phyloP scores from a whole-genome alignment of 2,329 filamentous ascomycete genomes.

The Neobulgaria alba region DNA sequence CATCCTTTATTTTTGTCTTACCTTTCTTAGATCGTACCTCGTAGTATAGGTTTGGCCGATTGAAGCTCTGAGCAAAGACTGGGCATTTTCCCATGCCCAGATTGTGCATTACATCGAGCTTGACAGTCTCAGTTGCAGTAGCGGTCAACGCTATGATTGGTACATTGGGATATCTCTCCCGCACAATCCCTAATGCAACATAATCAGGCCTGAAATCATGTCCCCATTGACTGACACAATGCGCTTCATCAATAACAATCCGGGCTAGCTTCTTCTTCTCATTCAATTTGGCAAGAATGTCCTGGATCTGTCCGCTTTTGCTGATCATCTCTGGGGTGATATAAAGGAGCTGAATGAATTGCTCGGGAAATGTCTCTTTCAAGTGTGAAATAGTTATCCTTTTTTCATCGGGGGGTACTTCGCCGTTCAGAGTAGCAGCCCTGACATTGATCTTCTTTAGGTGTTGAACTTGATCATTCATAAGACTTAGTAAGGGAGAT shows the following conservation, averaged over 20 bases:
- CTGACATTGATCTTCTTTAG: slow-evolving; percentile 66
- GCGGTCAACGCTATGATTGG: slow-evolving; percentile 93
- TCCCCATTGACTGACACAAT: slow-evolving; percentile 98
- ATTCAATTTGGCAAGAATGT: slow-evolving; percentile 60
- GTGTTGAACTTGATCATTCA: slow-evolving; percentile 94
- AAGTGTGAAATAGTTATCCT: slow-evolving; percentile 57
- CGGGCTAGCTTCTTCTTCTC: slow-evolving; percentile 66
- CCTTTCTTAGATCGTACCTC: slow-evolving; percentile 69
- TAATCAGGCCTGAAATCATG: slow-evolving; percentile 98
- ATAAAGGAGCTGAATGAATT: slow-evolving; percentile 79
- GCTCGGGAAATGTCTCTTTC: slow-evolving; percentile 57
- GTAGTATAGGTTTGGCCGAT: slow-evolving; percentile 89
- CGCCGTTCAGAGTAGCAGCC: slow-evolving; percentile 75
- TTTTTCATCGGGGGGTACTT: slow-evolving; percentile 55
- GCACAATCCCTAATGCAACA: slow-evolving; percentile 70
- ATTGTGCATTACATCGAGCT: slow-evolving; percentile 83
- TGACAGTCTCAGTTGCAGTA: slow-evolving; percentile 89
- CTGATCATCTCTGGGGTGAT: slow-evolving; percentile 95
- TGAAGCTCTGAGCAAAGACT: slow-evolving; percentile 87
- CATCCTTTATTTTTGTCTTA: slow-evolving; percentile 43
- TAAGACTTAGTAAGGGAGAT: slow-evolving; percentile 89
- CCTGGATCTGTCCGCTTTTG: slow-evolving; percentile 64
- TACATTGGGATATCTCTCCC: slow-evolving; percentile 64
- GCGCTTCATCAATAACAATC: slow-evolving; percentile 96
- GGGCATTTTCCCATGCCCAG: slow-evolving; percentile 71